These are phyloP conservation scores for Metschnikowia chrysomelidarum DNA, from an alignment of 805 yeast species.

Conservation along the genomic window DNA sequence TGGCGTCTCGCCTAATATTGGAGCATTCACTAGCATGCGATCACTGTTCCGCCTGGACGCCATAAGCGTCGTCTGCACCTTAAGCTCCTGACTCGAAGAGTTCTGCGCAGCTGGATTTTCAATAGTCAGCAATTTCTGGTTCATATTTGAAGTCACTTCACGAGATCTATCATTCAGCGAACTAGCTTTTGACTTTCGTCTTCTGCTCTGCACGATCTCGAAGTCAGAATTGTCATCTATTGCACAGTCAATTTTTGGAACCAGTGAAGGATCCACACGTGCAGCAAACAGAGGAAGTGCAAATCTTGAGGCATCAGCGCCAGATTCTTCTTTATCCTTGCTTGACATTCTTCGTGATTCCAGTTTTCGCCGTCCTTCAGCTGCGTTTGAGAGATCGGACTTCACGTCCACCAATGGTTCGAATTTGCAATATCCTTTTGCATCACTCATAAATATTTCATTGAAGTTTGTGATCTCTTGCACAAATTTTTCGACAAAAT, in stretches of 20 bases:
- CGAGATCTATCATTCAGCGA: neutral
- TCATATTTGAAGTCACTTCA: neutral
- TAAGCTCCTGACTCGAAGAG: neutral
- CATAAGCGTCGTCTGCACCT: neutral
- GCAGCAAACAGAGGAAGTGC: slow-evolving; percentile 13
- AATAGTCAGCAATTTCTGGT: no score
- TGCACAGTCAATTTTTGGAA: slow-evolving; percentile 17
- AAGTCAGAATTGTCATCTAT: slow-evolving; percentile 25
- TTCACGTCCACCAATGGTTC: slow-evolving; percentile 37
- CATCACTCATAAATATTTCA: slow-evolving; percentile 34
- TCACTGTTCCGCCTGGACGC: no score
- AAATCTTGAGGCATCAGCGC: slow-evolving; percentile 26
- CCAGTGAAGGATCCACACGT: neutral
- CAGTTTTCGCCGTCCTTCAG: slow-evolving; percentile 23
- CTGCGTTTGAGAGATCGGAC: slow-evolving; percentile 13
- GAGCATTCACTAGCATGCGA: no score
- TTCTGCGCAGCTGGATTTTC: neutral
- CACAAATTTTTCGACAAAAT: slow-evolving; percentile 19
- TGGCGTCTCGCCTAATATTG: slow-evolving; percentile 12
- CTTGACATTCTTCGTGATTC: slow-evolving; percentile 26
- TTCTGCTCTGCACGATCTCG: slow-evolving; percentile 26
- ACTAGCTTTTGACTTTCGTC: slow-evolving; percentile 17
- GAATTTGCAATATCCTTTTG: slow-evolving; percentile 32
- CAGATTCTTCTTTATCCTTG: slow-evolving; percentile 18
- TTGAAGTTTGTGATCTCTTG: slow-evolving; percentile 23